Conservation (phyloP, 1,284 basidiomycete genomes). For the Boletus semigastroideus region DNA sequence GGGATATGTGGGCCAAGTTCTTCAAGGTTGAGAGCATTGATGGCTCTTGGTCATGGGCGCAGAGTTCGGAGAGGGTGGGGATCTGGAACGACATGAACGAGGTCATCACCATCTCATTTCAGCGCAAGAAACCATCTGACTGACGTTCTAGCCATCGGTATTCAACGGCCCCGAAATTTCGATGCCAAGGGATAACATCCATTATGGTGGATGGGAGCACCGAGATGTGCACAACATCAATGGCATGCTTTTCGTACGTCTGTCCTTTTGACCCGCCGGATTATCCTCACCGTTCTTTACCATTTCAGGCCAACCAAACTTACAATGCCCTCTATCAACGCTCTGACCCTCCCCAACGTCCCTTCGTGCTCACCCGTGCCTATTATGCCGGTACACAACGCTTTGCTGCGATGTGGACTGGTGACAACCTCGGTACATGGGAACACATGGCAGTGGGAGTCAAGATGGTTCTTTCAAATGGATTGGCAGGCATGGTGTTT, state of each 20-base stretch:
- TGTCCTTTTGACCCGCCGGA: neutral
- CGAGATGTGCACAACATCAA: constrained; percentile 95
- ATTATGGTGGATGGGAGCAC: constrained; percentile 96
- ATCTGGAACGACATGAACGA: constrained; percentile 99
- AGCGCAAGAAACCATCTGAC: neutral
- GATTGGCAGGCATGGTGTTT: constrained; percentile 93
- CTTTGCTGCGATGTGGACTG: constrained; percentile 98
- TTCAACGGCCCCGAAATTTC: constrained; percentile 99
- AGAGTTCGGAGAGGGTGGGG: constrained; percentile 79
- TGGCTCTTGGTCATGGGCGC: constrained; percentile 66
- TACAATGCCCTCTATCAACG: constrained; percentile 80
- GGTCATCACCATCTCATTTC: constrained; percentile 39
- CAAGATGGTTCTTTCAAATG: constrained; percentile 91
- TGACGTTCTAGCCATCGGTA: constrained; percentile 72
- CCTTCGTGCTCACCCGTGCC: constrained; percentile 93
- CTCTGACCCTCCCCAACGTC: constrained; percentile 73
- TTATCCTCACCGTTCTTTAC: neutral
- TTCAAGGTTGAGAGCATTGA: constrained; percentile 63
- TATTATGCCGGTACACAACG: constrained; percentile 97
- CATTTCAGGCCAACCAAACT: constrained; percentile 68
- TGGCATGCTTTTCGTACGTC: constrained; percentile 79
- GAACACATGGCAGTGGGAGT: constrained; percentile 94
- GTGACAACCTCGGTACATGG: constrained; percentile 98
- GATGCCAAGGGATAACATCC: constrained; percentile 92
- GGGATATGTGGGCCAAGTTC: constrained; percentile 89